phyloP scores from a whole-genome alignment of 768 basidiomycete genomes.

The Russula emetica region DNA sequence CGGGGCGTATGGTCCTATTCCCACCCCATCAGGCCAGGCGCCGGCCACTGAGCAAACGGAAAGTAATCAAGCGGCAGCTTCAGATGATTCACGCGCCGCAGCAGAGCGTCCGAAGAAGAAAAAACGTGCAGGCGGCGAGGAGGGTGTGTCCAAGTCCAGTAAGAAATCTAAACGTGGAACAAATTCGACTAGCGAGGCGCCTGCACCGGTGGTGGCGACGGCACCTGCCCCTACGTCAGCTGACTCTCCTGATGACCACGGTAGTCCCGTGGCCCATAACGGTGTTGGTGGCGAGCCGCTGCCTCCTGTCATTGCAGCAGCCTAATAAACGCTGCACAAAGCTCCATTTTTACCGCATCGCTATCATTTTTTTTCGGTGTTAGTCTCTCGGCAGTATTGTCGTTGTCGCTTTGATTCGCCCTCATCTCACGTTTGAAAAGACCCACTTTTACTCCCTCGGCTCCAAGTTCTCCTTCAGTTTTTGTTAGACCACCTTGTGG shows the following conservation, averaged over 20 bases:
- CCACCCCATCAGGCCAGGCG: slow-evolving; percentile 15
- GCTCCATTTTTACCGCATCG: neutral
- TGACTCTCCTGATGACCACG: slow-evolving; percentile 19
- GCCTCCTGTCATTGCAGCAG: slow-evolving; percentile 28
- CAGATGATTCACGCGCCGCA: slow-evolving; percentile 10
- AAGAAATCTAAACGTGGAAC: slow-evolving; percentile 36
- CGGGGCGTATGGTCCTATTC: slow-evolving; percentile 28
- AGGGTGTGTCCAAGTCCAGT: slow-evolving; percentile 30
- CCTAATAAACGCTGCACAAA: slow-evolving; percentile 15
- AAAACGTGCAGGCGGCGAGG: slow-evolving; percentile 31
- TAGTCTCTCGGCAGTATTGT: neutral
- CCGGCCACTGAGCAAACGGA: slow-evolving; percentile 9
- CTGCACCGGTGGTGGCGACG: neutral
- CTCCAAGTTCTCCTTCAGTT: neutral
- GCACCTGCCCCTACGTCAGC: neutral
- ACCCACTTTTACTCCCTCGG: neutral
- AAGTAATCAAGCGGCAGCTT: slow-evolving; percentile 30
- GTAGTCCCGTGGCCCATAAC: slow-evolving; percentile 19
- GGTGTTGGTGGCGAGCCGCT: slow-evolving; percentile 15
- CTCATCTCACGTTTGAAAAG: neutral
- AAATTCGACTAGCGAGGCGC: slow-evolving; percentile 2
- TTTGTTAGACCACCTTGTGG: slow-evolving; percentile 25
- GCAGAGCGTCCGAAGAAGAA: slow-evolving; percentile 23
- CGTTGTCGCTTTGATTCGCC: neutral
- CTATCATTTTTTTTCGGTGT: slow-evolving; percentile 1